Conservation (phyloP, 331 rosid species). For the Stylosanthes scabra region DNA sequence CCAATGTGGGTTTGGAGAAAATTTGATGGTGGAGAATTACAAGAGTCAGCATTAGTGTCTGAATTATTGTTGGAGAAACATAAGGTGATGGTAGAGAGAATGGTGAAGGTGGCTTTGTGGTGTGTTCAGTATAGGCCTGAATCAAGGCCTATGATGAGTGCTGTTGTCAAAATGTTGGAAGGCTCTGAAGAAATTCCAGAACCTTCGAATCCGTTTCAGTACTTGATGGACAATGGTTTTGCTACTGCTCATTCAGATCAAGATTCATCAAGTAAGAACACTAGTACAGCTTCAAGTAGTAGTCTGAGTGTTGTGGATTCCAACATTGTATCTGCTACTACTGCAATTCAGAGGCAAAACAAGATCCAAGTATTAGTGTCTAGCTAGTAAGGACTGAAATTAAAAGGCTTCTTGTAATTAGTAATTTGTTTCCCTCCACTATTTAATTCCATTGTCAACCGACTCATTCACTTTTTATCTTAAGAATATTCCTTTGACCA, state of each 20-base stretch:
- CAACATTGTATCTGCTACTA: too few species aligned
- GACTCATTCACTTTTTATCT: too few species aligned
- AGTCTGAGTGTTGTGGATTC: too few species aligned
- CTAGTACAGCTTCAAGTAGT: too few species aligned
- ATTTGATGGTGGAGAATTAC: slow-evolving; percentile 34
- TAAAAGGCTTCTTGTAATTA: too few species aligned
- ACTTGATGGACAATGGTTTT: slow-evolving; percentile 12
- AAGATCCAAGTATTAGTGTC: too few species aligned
- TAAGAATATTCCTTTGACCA: too few species aligned
- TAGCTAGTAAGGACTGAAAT: too few species aligned
- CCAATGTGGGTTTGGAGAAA: slow-evolving; percentile 51
- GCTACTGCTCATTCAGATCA: neutral
- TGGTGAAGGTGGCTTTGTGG: slow-evolving; percentile 43
- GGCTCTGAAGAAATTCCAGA: slow-evolving; percentile 45
- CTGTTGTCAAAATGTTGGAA: slow-evolving; percentile 57
- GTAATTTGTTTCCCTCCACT: too few species aligned
- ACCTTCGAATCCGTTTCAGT: slow-evolving; percentile 43
- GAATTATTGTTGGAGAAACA: slow-evolving; percentile 30
- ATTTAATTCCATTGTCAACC: too few species aligned
- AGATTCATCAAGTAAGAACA: neutral
- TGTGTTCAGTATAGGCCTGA: slow-evolving; percentile 53
- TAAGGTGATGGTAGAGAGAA: slow-evolving; percentile 43
- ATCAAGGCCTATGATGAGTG: slow-evolving; percentile 52
- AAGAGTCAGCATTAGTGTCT: slow-evolving; percentile 33
- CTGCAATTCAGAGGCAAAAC: too few species aligned